Conservation (phyloP, 768 basidiomycete genomes). For the Macrolepiota dolichaula region DNA sequence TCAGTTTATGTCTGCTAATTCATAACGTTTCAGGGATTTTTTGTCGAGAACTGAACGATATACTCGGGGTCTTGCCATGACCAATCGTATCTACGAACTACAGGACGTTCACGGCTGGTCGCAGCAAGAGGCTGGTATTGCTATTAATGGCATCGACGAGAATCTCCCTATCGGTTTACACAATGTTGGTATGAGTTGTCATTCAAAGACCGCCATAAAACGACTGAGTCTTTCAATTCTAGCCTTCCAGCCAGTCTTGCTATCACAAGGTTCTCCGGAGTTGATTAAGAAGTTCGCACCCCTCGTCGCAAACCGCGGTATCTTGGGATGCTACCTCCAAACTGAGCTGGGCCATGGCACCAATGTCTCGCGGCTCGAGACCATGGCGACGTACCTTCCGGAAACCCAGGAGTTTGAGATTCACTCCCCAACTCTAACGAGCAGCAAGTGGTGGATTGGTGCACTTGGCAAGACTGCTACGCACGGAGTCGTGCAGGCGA, state of each 20-base stretch:
- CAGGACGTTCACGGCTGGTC: slow-evolving; percentile 52
- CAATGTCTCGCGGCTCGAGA: slow-evolving; percentile 66
- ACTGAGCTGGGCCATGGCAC: slow-evolving; percentile 80
- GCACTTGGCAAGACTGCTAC: slow-evolving; percentile 69
- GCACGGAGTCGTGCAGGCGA: slow-evolving; percentile 75
- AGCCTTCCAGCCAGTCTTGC: slow-evolving; percentile 70
- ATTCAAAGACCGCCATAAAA: slow-evolving; percentile 12
- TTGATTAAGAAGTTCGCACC: slow-evolving; percentile 50
- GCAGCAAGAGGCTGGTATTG: slow-evolving; percentile 40
- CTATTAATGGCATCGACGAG: slow-evolving; percentile 51
- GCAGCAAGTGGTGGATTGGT: slow-evolving; percentile 84
- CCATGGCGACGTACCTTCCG: slow-evolving; percentile 72
- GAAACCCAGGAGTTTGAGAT: slow-evolving; percentile 69
- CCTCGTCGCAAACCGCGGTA: slow-evolving; percentile 50
- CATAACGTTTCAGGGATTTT: slow-evolving; percentile 39
- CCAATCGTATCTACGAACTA: slow-evolving; percentile 58
- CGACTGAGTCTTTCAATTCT: neutral
- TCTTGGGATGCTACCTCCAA: slow-evolving; percentile 72
- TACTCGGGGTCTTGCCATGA: slow-evolving; percentile 49
- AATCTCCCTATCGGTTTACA: slow-evolving; percentile 40
- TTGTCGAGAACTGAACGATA: slow-evolving; percentile 57
- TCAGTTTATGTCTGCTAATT: neutral
- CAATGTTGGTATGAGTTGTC: slow-evolving; percentile 29
- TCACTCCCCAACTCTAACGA: slow-evolving; percentile 70
- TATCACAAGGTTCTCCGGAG: slow-evolving; percentile 54